These are phyloP conservation scores for Trichocladium uniseriatum DNA, from an alignment of 495 filamentous ascomycete genomes.

Conservation along the genomic window DNA sequence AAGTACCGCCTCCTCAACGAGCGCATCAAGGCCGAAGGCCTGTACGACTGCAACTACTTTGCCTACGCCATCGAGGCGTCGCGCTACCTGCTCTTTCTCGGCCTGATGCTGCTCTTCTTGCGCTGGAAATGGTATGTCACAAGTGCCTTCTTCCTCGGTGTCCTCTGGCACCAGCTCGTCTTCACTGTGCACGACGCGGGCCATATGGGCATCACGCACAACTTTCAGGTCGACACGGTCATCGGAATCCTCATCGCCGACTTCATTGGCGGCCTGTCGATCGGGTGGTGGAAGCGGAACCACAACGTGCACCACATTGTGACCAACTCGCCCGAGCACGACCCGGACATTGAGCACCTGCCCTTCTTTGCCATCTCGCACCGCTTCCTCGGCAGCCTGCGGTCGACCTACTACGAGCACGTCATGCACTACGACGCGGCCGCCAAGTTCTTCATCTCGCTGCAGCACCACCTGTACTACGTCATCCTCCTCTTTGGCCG, in stretches of 20 bases:
- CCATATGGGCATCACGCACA: conserved; percentile 94
- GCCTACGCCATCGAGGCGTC: conserved; percentile 66
- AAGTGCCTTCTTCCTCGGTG: conserved; percentile 69
- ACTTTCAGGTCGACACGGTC: conserved; percentile 68
- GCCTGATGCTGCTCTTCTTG: conserved; percentile 55
- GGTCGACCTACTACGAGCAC: conserved; percentile 82
- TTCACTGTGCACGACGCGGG: conserved; percentile 95
- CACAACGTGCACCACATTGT: conserved; percentile 99
- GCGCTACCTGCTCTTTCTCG: conserved; percentile 68
- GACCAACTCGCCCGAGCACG: conserved; percentile 92
- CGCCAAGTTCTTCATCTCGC: conserved; percentile 59
- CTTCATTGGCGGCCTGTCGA: conserved; percentile 79
- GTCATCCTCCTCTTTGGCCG: conserved; percentile 73
- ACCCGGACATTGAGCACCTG: conserved; percentile 95
- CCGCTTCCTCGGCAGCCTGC: conserved; percentile 64
- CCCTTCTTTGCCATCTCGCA: conserved; percentile 92
- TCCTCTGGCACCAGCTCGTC: conserved; percentile 91
- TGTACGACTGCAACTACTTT: conserved; percentile 80
- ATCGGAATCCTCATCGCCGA: conserved; percentile 89
- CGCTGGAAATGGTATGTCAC: conserved; percentile 61
- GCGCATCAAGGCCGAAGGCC: conserved; percentile 60
- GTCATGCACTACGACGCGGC: conserved; percentile 75
- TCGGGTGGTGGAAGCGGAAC: conserved; percentile 95
- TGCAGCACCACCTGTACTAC: conserved; percentile 83
- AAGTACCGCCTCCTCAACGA: conserved; percentile 72